phyloP scores from a whole-genome alignment of 176 grass and related monocot species.

The Tillandsia fasciculata region DNA sequence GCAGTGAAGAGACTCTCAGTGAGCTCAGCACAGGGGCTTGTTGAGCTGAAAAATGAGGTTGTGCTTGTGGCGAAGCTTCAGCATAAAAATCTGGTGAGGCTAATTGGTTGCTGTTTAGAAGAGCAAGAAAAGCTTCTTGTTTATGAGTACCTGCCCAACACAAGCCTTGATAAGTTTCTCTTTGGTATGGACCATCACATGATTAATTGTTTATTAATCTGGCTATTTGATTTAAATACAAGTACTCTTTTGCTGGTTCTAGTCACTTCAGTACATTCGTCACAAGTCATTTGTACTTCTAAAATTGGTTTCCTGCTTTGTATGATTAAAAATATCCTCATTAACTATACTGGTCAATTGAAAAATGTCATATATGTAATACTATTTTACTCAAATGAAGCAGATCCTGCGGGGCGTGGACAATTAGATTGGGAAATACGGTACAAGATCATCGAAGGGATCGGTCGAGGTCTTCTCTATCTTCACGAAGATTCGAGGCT shows the following conservation, averaged over 20 bases:
- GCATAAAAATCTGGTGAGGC: conserved; percentile 43
- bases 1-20: conserved; percentile 46
- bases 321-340: neutral
- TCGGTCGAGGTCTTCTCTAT: conserved; percentile 40
- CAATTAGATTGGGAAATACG: conserved; percentile 30
- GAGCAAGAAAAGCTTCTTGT: conserved; percentile 42
- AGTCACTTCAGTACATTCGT: neutral
- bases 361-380: neutral
- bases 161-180: conserved; percentile 37
- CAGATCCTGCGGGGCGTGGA: conserved; percentile 15
- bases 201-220: no score
- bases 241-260: neutral
- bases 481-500: conserved; percentile 58
- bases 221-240: neutral
- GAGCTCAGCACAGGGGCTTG: conserved; percentile 28
- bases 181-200: conserved; percentile 13
- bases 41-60: conserved; percentile 39
- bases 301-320: neutral
- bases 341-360: neutral
- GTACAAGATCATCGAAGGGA: conserved; percentile 44
- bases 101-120: conserved; percentile 42
- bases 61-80: conserved; percentile 44
- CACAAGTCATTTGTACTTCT: neutral
- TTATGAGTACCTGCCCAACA: conserved; percentile 39
- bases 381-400: neutral